Conservation (phyloP, 441 rosid species). For the Populus hybrid region DNA sequence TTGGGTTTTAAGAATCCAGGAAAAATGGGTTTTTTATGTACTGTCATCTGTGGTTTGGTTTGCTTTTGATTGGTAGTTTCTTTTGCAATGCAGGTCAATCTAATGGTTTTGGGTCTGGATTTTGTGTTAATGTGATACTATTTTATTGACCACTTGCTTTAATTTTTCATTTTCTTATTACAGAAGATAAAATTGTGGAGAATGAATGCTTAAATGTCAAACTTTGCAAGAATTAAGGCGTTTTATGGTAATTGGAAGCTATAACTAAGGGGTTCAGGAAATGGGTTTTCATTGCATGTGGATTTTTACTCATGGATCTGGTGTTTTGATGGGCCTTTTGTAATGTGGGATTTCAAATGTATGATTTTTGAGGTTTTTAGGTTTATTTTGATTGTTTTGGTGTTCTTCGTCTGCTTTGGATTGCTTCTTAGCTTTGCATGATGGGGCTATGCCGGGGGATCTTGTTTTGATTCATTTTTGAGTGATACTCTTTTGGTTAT, state of each 20-base stretch:
- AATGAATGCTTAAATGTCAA: neutral
- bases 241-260: slow-evolving; percentile 6
- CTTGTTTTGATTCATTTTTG: neutral
- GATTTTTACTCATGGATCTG: slow-evolving; percentile 36
- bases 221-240: slow-evolving; percentile 3
- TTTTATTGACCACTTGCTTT: neutral
- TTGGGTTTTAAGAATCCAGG: neutral
- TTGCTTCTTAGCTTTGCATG: neutral
- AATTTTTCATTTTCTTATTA: neutral
- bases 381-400: neutral
- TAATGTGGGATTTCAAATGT: slow-evolving; percentile 13
- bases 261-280: slow-evolving; percentile 18
- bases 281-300: slow-evolving; percentile 48
- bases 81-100: slow-evolving; percentile 29
- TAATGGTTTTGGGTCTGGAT: slow-evolving; percentile 10
- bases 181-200: neutral
- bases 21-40: slow-evolving; percentile 6
- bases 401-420: neutral
- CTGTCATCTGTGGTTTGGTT: neutral
- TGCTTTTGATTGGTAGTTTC: neutral
- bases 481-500: neutral
- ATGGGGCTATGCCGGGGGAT: neutral
- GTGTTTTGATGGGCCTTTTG: slow-evolving; percentile 16
- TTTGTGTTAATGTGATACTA: neutral
- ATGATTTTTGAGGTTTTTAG: neutral